Conservation (phyloP, 345 rosid species). For the Rubroshorea leprosula region DNA sequence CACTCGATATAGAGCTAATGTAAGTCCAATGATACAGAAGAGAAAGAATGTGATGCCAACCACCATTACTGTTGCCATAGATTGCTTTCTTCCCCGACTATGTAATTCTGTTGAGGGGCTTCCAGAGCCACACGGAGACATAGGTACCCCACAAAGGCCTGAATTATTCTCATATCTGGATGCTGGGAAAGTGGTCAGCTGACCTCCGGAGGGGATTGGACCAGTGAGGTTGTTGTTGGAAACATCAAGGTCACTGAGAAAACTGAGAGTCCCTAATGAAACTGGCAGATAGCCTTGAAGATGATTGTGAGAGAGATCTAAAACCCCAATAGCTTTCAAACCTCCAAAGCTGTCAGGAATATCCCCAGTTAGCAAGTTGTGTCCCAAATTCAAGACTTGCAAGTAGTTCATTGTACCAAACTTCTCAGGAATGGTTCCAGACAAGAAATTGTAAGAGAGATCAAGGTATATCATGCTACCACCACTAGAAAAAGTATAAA, state of each 20-base stretch:
- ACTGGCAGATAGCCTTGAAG: slow-evolving; percentile 74
- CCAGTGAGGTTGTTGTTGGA: slow-evolving; percentile 90
- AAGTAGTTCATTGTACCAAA: slow-evolving; percentile 66
- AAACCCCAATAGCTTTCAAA: slow-evolving; percentile 69
- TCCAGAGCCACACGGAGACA: slow-evolving; percentile 57
- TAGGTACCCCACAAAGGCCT: slow-evolving; percentile 86
- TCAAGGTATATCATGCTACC: slow-evolving; percentile 96
- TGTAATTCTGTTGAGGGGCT: slow-evolving; percentile 16
- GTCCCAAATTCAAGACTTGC: slow-evolving; percentile 92
- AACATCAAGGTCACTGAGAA: slow-evolving; percentile 91
- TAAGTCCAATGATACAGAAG: slow-evolving; percentile 53
- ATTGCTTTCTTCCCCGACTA: slow-evolving; percentile 33
- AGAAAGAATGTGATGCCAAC: slow-evolving; percentile 67
- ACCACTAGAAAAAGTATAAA: slow-evolving; percentile 63
- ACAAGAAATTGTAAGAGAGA: slow-evolving; percentile 64
- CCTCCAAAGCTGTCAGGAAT: slow-evolving; percentile 82
- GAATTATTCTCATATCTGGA: slow-evolving; percentile 85
- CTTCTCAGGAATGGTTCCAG: slow-evolving; percentile 61
- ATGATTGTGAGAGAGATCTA: slow-evolving; percentile 83
- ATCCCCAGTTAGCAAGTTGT: slow-evolving; percentile 58
- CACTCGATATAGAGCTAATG: slow-evolving; percentile 57
- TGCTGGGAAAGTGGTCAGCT: slow-evolving; percentile 83
- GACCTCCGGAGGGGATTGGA: slow-evolving; percentile 84
- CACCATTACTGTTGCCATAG: slow-evolving; percentile 51
- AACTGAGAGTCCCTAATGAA: slow-evolving; percentile 64